Evolutionary conservation across 179 eudicot species (phyloP).

Genomic region (Silene coronaria): DNA sequence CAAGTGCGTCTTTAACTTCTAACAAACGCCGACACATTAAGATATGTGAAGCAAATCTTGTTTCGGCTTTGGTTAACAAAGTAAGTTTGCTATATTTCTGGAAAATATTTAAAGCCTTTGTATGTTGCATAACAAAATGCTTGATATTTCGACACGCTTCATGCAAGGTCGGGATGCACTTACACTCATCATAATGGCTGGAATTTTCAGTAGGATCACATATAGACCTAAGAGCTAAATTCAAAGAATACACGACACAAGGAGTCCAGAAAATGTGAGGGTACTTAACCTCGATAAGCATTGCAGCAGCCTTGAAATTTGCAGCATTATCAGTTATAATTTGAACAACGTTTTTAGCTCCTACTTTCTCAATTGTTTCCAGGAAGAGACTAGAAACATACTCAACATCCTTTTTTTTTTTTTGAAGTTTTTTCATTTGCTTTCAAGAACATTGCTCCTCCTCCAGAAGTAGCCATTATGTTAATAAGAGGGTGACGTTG

Average conservation of each 20-base stretch:
- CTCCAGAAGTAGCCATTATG: neutral
- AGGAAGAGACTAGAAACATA: neutral
- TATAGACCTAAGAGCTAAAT: neutral
- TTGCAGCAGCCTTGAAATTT: slow-evolving; percentile 2
- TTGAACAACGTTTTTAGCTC: neutral
- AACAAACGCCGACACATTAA: neutral
- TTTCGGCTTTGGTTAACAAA: neutral
- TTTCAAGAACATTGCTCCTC: neutral
- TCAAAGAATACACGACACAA: neutral
- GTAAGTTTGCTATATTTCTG: neutral
- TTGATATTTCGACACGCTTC: neutral
- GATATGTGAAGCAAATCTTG: neutral
- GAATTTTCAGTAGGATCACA: slow-evolving; percentile 1
- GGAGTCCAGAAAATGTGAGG: slow-evolving; percentile 11
- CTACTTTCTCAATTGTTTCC: neutral
- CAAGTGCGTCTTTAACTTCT: neutral
- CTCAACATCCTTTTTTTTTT: neutral
- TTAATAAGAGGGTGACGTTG: neutral
- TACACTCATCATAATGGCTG: neutral
- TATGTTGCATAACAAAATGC: neutral
- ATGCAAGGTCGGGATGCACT: neutral
- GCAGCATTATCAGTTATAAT: slow-evolving; percentile 15
- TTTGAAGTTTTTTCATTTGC: neutral
- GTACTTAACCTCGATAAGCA: neutral
- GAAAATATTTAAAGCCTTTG: neutral